Evolutionary conservation across 2,329 filamentous ascomycete species (phyloP), one percentile per base, ranked within the genome.

Genomic region (Phaeosphaeria sp.): DNA sequence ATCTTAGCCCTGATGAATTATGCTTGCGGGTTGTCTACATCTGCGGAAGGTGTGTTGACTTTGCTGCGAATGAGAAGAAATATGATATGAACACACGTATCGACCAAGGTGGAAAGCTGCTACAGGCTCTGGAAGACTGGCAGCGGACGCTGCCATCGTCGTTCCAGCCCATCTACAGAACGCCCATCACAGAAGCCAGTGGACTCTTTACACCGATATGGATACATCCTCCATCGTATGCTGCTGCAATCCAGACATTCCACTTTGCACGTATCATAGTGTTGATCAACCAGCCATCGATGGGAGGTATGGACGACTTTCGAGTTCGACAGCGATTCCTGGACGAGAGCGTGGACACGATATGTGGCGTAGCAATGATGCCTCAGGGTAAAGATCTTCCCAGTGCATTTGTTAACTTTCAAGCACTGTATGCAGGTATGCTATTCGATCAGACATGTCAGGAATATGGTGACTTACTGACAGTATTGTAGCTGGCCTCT

Each of bases 31-130:
- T 84, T 0, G 76, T 85, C 0, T 88, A 84, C 62, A 79, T 88
- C 1, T 77, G 87, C 4, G 82, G 84, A 0, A 81, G 85, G 63
- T 82, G 82, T 2, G 81, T 88, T 3, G 86, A 87, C 60, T 88
- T 85, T 68, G 84, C 83, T 48, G 84, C 84, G 0, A 78, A 81
- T n/a, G 81, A 85, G 56, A 77, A 81, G 58, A 72, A 75, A 11
- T 77, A 79, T 27, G 78, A 82, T 48, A 65, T 77, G 33, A 76
- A 76, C 53, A 72, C 80, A 20, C 78, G 83, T 20, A 80, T 85
- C 33, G 77, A 80, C 7, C 76, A 79, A 48, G 82, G 79, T 0
- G 79, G 80, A 55, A 77, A 78, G 10, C 68, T 85, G 0, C 72
- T 83, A 10, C 78, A 79, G 30, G 80, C 82, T 65, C 68, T 86